Base-by-base conservation (phyloP, 306 rosid genomes). In the Neltuma alba region DNA sequence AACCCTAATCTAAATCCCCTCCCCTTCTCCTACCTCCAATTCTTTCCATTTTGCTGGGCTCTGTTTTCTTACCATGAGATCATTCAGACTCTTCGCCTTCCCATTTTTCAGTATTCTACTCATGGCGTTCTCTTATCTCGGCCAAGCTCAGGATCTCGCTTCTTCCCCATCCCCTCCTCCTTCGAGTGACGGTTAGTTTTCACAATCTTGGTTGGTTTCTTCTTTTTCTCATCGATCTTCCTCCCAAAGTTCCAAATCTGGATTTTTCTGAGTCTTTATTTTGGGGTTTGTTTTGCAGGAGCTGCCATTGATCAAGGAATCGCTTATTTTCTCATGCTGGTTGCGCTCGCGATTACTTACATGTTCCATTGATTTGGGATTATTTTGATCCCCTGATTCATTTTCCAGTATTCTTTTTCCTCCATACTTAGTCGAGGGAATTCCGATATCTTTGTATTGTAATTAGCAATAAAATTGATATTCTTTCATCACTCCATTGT, bases 231-330 rank as follows among this genome's bases (percentile, higher is more conserved):
- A 21, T 63, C 44, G 23, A 33, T 63, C 8, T n/a, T 20, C 40
- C 63, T 57, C 27, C 7, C 25, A 9, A 2, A 80, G 16, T 11
- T 11, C 8, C 68, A 54, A 63, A 33, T 78, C 21, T 14, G 48
- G 6, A 21, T 0, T 36, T 13, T 21, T 28, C 38, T 60, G 66
- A 11, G 28, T 60, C 8, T 27, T 4, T 12, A 58, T 58, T 58
- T 74, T 41, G 23, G 41, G 41, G 13, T 64, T 33, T 6, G n/a
- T 28, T 5, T 21, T 50, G 36, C 82, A 90, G 92, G 95, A 3
- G n/a, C 86, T 23, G 86, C 92, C 4, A 33, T 91, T 27, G 95
- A 91, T 84, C 95, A 91, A 87, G 92, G 92, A 55, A 55, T 91
- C 54, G 95, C 95, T 36, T 91, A 82, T 74, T 16, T 75, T 20